Conservation (phyloP, 805 yeast genomes). For the Isabelozyma rhagii region DNA sequence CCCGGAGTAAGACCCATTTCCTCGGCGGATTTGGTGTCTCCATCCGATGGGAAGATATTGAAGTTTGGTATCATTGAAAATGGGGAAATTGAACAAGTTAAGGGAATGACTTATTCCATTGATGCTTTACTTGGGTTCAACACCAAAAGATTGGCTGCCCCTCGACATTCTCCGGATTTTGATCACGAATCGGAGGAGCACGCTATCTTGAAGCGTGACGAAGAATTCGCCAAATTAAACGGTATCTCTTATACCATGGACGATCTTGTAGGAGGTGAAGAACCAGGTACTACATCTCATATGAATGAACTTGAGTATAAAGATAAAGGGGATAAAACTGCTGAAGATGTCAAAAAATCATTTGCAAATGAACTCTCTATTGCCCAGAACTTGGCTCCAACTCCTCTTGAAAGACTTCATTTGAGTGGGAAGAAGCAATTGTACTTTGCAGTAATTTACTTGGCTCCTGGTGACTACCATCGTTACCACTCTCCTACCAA, state of each 20-base stretch:
- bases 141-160: conserved; percentile 50
- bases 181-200: conserved; percentile 39
- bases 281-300: conserved; percentile 37
- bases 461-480: conserved; percentile 98
- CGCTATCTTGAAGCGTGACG: conserved; percentile 49
- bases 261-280: conserved; percentile 60
- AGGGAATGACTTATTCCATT: conserved; percentile 90
- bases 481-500: conserved; percentile 93
- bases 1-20: conserved; percentile 77
- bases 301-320: conserved; percentile 47
- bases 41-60: conserved; percentile 89
- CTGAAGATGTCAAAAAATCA: conserved; percentile 26
- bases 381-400: conserved; percentile 39
- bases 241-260: conserved; percentile 71
- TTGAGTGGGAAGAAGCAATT: conserved; percentile 50
- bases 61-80: conserved; percentile 77
- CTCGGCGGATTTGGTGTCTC: conserved; percentile 71
- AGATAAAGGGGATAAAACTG: conserved; percentile 68
- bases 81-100: conserved; percentile 94
- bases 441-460: conserved; percentile 85
- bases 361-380: conserved; percentile 34
- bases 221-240: conserved; percentile 73
- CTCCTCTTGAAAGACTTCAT: conserved; percentile 27
- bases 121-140: conserved; percentile 80
- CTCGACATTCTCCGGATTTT: conserved; percentile 47